Evolutionary conservation across 257 asterid species (phyloP), one percentile per base, ranked within the genome.

Genomic region (Nicotiana tomentosiformis): DNA sequence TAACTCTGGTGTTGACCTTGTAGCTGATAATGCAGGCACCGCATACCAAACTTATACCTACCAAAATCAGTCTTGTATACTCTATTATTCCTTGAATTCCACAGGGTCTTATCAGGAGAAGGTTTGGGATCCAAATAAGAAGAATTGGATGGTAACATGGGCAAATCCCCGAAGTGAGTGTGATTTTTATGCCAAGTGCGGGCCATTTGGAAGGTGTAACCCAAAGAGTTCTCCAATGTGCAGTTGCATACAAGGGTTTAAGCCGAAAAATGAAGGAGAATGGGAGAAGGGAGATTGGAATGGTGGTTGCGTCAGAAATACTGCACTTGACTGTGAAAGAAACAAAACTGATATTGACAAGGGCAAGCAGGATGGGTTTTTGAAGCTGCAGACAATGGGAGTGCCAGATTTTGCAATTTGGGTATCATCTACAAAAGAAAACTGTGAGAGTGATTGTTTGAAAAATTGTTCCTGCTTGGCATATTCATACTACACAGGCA

Each of bases 281-380:
- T 91, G 96, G 97, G 77, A 16, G 14, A 80, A 87, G 2, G 92
- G 90, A 33, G 89, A 92, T 61, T 87, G 92, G 96, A 84, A 87
- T 5, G 30, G 86, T 23, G 97, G 97, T 55, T 94, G 98, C 76
- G 57, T 56, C 29, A 90, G 95, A 77, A 82, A 82, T 81, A 77
- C 29, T 14, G 82, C 80, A 18, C 60, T 94, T 84, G 81, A 78
- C 32, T 94, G 97, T 46, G 84, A 66, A 18, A 77, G 82, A 53
- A 82, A 72, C 35, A 66, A 62, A 37, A 83, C 82, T 2, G 58
- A 69, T 2, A 58, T 35, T 35, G 76, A 12, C 55, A 85, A 72
- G 20, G 66, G 80, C 4, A 83, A 66, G 26, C 66, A n/a, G 56
- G 97, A 92, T 64, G 88, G 91, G 32, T 92, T 87, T 78, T 14